Evolutionary conservation across 1,139 yeast species (phyloP).

Genomic region (Magnusiomyces ingens): DNA sequence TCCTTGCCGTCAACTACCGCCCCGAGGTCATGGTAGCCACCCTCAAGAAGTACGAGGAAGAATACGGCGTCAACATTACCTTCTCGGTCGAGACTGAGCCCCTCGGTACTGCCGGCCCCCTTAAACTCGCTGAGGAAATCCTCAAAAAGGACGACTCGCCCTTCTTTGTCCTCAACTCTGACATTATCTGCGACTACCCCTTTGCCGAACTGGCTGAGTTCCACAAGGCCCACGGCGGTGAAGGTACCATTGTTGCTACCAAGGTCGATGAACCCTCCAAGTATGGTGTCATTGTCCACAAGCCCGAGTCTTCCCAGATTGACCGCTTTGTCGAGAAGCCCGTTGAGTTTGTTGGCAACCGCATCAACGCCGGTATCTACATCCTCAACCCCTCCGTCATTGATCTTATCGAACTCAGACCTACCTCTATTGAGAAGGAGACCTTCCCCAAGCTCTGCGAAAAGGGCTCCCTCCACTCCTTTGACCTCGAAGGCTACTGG

Average conservation of each 20-base stretch:
- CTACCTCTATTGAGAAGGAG: slow-evolving; percentile 99
- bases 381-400: slow-evolving; percentile 95
- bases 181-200: slow-evolving; percentile 98
- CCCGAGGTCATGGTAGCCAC: slow-evolving; percentile 99
- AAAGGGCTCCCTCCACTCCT: slow-evolving; percentile 82
- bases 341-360: slow-evolving; percentile 82
- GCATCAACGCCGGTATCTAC: slow-evolving; percentile 96
- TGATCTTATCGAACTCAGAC: slow-evolving; percentile 93
- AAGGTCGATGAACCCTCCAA: slow-evolving; percentile 99
- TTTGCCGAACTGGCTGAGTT: slow-evolving; percentile 84
- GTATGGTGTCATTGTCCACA: slow-evolving; percentile 99
- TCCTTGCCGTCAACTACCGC: slow-evolving; percentile 96
- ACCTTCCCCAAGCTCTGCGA: slow-evolving; percentile 96
- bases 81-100: slow-evolving; percentile 99
- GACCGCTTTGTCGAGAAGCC: slow-evolving; percentile 99
- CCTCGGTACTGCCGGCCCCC: slow-evolving; percentile 98
- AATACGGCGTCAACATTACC: slow-evolving; percentile 90
- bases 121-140: slow-evolving; percentile 91
- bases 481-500: slow-evolving; percentile 99
- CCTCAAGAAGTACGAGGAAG: slow-evolving; percentile 86
- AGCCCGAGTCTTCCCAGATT: slow-evolving; percentile 85
- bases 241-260: slow-evolving; percentile 98
- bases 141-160: slow-evolving; percentile 94
- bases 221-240: slow-evolving; percentile 96
- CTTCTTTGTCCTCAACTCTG: slow-evolving; percentile 95